phyloP scores from a whole-genome alignment of 2,329 filamentous ascomycete genomes.

The Rhinocladiella mackenziei region DNA sequence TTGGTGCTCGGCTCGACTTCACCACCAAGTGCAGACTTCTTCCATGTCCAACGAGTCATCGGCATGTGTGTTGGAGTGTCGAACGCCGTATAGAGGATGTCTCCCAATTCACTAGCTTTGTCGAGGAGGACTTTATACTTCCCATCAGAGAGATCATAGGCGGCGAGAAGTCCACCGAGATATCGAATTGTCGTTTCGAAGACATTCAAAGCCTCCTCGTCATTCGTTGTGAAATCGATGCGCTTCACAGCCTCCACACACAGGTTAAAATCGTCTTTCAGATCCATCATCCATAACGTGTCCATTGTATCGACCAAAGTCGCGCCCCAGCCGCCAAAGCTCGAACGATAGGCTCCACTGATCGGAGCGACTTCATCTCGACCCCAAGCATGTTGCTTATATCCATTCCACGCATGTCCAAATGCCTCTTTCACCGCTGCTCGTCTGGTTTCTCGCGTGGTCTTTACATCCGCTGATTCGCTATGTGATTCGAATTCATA shows the following conservation, averaged over 20 bases:
- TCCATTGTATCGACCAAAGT: slow-evolving; percentile 66
- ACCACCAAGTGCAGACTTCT: slow-evolving; percentile 52
- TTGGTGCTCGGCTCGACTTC: slow-evolving; percentile 49
- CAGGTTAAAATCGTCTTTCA: slow-evolving; percentile 61
- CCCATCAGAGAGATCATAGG: slow-evolving; percentile 52
- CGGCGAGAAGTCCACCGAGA: slow-evolving; percentile 73
- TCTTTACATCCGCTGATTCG: slow-evolving; percentile 19
- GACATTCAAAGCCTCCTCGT: slow-evolving; percentile 58
- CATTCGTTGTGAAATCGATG: slow-evolving; percentile 52
- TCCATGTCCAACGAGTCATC: slow-evolving; percentile 46
- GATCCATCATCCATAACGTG: slow-evolving; percentile 68
- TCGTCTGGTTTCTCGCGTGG: slow-evolving; percentile 32
- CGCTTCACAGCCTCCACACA: slow-evolving; percentile 56
- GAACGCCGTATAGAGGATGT: slow-evolving; percentile 50
- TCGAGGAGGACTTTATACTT: slow-evolving; percentile 47
- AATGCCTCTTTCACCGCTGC: slow-evolving; percentile 51
- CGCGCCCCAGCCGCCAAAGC: slow-evolving; percentile 64
- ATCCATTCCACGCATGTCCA: slow-evolving; percentile 56
- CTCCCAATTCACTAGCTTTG: slow-evolving; percentile 53
- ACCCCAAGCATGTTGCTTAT: slow-evolving; percentile 61
- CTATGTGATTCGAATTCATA: slow-evolving; percentile 23
- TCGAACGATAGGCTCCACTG: slow-evolving; percentile 50
- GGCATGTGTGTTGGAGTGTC: slow-evolving; percentile 35
- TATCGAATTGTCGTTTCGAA: slow-evolving; percentile 93
- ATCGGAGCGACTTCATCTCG: slow-evolving; percentile 61